Base-by-base conservation (phyloP, 768 basidiomycete species). In the Suillus plorans region DNA sequence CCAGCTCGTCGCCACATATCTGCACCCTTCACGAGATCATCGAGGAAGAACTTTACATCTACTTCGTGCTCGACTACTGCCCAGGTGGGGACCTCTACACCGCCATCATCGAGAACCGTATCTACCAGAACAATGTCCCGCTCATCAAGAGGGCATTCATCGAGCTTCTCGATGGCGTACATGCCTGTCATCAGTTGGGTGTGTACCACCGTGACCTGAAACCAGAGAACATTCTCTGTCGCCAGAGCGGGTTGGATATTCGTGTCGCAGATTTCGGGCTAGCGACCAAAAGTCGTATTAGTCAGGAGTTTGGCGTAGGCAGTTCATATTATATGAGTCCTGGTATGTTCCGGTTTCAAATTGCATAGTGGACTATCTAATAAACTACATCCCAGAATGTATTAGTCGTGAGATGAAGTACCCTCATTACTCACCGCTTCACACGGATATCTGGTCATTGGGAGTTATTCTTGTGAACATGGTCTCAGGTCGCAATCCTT, bases 191-290 rank as follows among this genome's bases (percentile, higher is more conserved):
- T 70, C 73, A 79, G 49, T 80, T 81, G 49, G 85, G 87, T 12
- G 86, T 95, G 66, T 93, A 84, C 72, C 94, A 95, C 76, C 89
- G 93, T 31, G 92, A 95, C 70, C 84, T 96, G 71, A 95, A 95
- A 75, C 93, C 93, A 0, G 94, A 94, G 73, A 93, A 89, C 73
- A 81, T 94, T 34, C 77, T 95, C 44, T 87, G 85, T 71, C 83
- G 74, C 65, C 77, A 74, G 71, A 86, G 76, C 60, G 87, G 88
- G 18, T 71, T 74, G 49, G 76, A 78, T 66, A 80, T 93, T 42
- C 82, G 81, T 63, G 80, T 94, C 59, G 86, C 90, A 8, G 93
- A 95, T 76, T 95, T 94, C 81, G 93, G 94, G 18, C 79, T 93
- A 49, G 84, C 86, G 0, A 89, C 85, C 8, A 78, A 76, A 59